Conservation (phyloP, 2,329 filamentous ascomycete genomes). For the Aspergillus aculeatus region DNA sequence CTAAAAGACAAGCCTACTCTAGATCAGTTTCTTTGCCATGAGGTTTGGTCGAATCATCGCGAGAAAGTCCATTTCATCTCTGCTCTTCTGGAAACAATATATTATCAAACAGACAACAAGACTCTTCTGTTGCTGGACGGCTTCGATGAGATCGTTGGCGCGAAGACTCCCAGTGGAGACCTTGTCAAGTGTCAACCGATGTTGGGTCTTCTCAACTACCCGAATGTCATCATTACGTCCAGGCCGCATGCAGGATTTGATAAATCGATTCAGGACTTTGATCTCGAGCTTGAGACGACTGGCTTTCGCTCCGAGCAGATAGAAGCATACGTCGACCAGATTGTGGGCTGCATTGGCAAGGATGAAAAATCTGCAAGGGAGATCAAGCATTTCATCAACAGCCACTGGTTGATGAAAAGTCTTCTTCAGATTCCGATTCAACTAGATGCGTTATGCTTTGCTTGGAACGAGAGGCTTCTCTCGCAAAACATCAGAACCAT, state of each 20-base stretch:
- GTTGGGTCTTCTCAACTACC: neutral
- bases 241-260: conserved; percentile 29
- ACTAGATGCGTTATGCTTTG: conserved; percentile 46
- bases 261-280: neutral
- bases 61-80: too few species aligned
- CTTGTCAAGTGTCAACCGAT: too few species aligned
- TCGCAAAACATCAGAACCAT: conserved; percentile 30
- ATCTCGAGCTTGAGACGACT: conserved; percentile 1
- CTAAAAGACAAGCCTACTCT: conserved; percentile 22
- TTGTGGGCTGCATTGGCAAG: conserved; percentile 7
- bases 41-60: neutral
- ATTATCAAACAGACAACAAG: too few species aligned
- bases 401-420: conserved; percentile 31
- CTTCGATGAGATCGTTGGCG: conserved; percentile 2
- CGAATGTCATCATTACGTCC: conserved; percentile 43
- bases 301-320: neutral
- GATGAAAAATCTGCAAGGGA: conserved; percentile 22
- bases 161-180: too few species aligned
- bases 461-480: conserved; percentile 27
- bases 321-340: conserved; percentile 19
- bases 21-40: neutral
- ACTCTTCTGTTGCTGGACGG: conserved; percentile 9
- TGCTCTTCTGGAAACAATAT: too few species aligned
- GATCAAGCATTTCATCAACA: conserved; percentile 30
- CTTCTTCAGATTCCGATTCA: conserved; percentile 47